Base-by-base conservation (phyloP, 306 rosid species). In the Rubus parviflorus region DNA sequence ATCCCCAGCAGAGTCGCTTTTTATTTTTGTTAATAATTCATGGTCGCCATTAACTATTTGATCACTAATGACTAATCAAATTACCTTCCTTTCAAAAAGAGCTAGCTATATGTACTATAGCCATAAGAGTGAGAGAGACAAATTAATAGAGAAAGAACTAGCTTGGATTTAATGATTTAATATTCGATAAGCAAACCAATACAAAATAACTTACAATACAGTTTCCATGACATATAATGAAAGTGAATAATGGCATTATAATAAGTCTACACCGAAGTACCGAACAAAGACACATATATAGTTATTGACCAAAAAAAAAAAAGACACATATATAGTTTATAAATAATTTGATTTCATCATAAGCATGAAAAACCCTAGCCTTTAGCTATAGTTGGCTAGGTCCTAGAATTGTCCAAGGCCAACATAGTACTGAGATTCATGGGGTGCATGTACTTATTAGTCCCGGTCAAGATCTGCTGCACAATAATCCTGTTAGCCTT, bases 371-470 rank as follows among this genome's bases (percentile, higher is more conserved):
- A 41, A 37, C 42, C 67, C n/a, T 62, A 13, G 41, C 46, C 45
- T 30, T 61, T 14, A 60, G 16, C 66, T 2, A 9, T n/a, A 46
- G 47, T 15, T 35, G 38, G 3, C 25, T 73, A 86, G 52, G 60
- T 75, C 64, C 37, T 80, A 8, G 87, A 80, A 74, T 6, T 19
- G 69, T 93, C 98, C 68, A 91, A 37, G 57, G 87, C 90, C 90
- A 91, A 79, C 49, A 88, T 89, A 17, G 92, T 81, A 84, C 72
- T 80, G 82, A 93, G 98, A 56, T 93, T 93, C 93, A 91, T 91
- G 11, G 98, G 98, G 70, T 86, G 80, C 98, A 93, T 93, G 75
- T 86, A 87, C 58, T 84, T 71, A 22, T 53, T 51, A 19, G 87
- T 66, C 46, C 97, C 98, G 7, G 82, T 79, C 6, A 93, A 42